phyloP scores from a whole-genome alignment of 106 monocot genomes.

The Cymbidium sinense region DNA sequence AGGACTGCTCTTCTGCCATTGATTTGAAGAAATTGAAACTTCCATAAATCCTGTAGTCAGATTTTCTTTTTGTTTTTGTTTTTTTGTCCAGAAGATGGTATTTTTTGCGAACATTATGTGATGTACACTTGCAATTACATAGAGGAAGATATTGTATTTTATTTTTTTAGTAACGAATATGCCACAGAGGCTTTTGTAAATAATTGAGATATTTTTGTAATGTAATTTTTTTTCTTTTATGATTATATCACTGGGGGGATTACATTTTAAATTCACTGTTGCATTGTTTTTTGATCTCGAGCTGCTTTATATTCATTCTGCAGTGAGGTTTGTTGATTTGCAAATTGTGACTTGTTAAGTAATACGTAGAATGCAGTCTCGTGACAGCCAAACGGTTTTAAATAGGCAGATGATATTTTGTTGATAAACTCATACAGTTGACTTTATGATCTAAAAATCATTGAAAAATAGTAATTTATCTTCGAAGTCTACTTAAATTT shows the following conservation, averaged over 20 bases:
- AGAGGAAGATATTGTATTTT: not conserved
- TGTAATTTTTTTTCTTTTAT: not conserved
- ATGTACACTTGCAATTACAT: not conserved
- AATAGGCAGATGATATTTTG: not conserved
- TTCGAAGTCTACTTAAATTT: too few species aligned
- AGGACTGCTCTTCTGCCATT: not conserved
- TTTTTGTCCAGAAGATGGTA: not conserved
- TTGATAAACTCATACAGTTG: not conserved
- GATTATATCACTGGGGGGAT: not conserved
- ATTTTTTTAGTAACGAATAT: not conserved
- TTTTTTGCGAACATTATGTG: not conserved
- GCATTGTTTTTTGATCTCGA: too few species aligned
- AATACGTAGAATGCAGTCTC: not conserved
- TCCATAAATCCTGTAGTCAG: not conserved
- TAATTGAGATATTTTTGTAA: constrained; percentile 5
- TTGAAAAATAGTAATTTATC: too few species aligned
- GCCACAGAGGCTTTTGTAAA: not conserved
- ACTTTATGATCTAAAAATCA: not conserved
- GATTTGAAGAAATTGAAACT: constrained; percentile 1
- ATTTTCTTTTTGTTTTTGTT: too few species aligned
- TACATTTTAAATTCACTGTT: too few species aligned
- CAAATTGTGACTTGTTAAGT: not conserved
- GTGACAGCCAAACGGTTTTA: not conserved
- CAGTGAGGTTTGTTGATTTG: too few species aligned
- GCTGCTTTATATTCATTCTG: not conserved